Evolutionary conservation across 1,139 yeast genomes (phyloP).

Genomic region (Zhuliangozyma parablackwelliae): DNA sequence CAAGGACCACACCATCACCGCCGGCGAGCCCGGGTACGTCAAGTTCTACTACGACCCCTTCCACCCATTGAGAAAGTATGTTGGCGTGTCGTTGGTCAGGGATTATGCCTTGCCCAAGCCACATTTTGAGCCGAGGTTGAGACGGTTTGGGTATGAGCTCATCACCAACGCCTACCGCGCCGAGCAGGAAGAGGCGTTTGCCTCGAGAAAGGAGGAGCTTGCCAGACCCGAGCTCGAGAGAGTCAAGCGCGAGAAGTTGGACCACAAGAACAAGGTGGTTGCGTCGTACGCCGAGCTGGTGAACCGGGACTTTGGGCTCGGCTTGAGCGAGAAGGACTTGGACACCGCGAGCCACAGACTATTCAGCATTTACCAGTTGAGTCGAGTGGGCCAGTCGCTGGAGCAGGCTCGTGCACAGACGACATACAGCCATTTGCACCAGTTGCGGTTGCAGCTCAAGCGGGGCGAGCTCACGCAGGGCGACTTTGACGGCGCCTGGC

Average conservation of each 20-base stretch:
- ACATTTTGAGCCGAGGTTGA: constrained; percentile 79
- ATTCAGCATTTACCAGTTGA: constrained; percentile 33
- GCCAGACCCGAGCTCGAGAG: constrained; percentile 49
- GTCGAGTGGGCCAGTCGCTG: constrained; percentile 22
- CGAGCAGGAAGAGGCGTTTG: constrained; percentile 48
- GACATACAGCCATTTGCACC: constrained; percentile 47
- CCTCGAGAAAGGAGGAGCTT: constrained; percentile 60
- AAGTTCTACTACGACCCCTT: constrained; percentile 93
- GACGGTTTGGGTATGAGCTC: constrained; percentile 75
- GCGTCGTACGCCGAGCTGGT: constrained; percentile 12
- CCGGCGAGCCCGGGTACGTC: constrained; percentile 89
- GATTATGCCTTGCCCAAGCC: constrained; percentile 74
- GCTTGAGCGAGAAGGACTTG: constrained; percentile 29
- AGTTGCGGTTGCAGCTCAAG: constrained; percentile 38
- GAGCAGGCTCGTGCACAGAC: constrained; percentile 59
- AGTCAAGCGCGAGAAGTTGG: constrained; percentile 26
- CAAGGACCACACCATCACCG: constrained; percentile 88
- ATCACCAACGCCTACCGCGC: constrained; percentile 51
- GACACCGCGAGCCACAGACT: constrained; percentile 48
- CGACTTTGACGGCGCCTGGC: constrained; percentile 18
- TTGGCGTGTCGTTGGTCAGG: constrained; percentile 75
- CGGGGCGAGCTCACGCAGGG: constrained; percentile 35
- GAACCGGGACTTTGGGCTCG: constrained; percentile 18
- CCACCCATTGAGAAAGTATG: constrained; percentile 87
- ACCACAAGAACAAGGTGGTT: constrained; percentile 17